Evolutionary conservation across 805 yeast species (phyloP).

Genomic region (Ascoidea rubescens): DNA sequence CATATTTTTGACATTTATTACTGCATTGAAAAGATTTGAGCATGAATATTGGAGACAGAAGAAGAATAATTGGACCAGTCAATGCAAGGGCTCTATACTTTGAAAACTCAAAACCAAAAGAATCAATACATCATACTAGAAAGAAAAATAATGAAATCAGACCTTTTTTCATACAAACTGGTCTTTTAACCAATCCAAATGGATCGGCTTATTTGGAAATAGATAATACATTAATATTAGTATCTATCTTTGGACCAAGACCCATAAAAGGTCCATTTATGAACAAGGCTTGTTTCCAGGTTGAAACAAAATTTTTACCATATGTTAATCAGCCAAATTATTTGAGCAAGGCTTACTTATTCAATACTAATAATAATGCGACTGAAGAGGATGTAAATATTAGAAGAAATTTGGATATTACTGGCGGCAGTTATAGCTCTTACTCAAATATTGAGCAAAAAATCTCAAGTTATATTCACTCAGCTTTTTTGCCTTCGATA

Average conservation of each 20-base stretch:
- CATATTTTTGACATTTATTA: too few species aligned
- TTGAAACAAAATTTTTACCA: slow-evolving; percentile 41
- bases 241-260: slow-evolving; percentile 78
- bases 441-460: slow-evolving; percentile 29
- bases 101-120: slow-evolving; percentile 5
- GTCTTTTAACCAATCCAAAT: slow-evolving; percentile 53
- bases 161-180: slow-evolving; percentile 46
- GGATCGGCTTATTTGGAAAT: slow-evolving; percentile 77
- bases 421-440: background rate
- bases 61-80: slow-evolving; percentile 76
- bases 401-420: too few species aligned
- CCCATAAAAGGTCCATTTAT: slow-evolving; percentile 68
- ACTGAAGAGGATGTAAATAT: slow-evolving; percentile 14
- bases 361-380: slow-evolving; percentile 2
- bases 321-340: slow-evolving; percentile 28
- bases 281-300: slow-evolving; percentile 51
- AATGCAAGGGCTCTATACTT: slow-evolving; percentile 42
- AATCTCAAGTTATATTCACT: slow-evolving; percentile 31
- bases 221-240: slow-evolving; percentile 38
- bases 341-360: slow-evolving; percentile 7
- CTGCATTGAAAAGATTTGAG: too few species aligned
- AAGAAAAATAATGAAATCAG: slow-evolving; percentile 7
- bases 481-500: slow-evolving; percentile 38
- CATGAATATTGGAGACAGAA: slow-evolving; percentile 42
- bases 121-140: background rate